Evolutionary conservation across 2,329 filamentous ascomycete species (phyloP), one percentile per base, ranked within the genome.

Genomic region (Verticillium albo-atrum): DNA sequence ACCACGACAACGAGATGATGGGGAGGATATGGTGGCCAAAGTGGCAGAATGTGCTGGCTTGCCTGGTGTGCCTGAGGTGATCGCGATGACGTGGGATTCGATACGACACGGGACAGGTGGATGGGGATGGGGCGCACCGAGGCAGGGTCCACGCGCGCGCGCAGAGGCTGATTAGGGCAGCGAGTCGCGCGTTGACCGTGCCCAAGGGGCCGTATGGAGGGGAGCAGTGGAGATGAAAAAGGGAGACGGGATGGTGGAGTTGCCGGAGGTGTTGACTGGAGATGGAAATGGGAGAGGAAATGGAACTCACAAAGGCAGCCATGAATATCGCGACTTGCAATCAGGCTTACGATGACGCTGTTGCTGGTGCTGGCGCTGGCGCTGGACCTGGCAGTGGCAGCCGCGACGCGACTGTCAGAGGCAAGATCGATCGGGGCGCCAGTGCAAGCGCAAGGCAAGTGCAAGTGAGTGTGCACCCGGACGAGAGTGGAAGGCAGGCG

Each of bases 291-390:
- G 17, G 17, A 17, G 15, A 3, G 26, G 54, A 47, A 53, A 37
- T n/a, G 54, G 32, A 17, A 61, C 66, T 67, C 58, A 67, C 66
- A 63, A 67, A 67, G 61, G 66, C 66, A 66, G 66, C 66, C 66
- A 67, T 67, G 57, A 65, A 67, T 50, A n/a, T 50, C 42, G 20
- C 42, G 42, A 50, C 42, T n/a, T 23, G 42, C n/a, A 20, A 50
- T 50, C 42, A 50, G 20, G 42, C 42, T 50, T n/a, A 47, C 42
- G 42, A 23, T 20, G 42, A 20, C 20, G 35, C 30, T 10, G 6
- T 2, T 2, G 35, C 35, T n/a, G 35, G 17, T 20, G n/a, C 6
- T 9, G n/a, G 17, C 5, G n/a, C 35, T 17, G 17, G 17, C 5
- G 35, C 35, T n/a, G 35, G 30, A 9, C 4, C 10, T 37, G 15